Percentiles rank a stretch among this genome's conserved stretches.
Conservation (phyloP, 148 eudicot species). For the Persicaria maculosa region DNA sequence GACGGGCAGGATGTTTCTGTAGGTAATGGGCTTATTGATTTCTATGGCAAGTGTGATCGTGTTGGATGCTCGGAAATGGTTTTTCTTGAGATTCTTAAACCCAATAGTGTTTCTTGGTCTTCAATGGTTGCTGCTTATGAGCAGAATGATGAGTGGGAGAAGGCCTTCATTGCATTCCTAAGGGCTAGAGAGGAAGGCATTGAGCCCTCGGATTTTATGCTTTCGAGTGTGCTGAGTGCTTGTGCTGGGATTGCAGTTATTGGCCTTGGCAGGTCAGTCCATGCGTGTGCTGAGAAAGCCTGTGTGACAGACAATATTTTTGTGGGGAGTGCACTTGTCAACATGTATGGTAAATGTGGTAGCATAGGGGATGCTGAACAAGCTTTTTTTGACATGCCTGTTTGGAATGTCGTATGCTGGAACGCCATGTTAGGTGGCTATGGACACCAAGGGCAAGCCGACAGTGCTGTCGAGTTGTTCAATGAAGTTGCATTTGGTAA, state of each 20-base stretch:
- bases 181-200: conserved; percentile 25
- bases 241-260: conserved; percentile 47
- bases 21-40: conserved; percentile 51
- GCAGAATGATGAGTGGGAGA: conserved; percentile 48
- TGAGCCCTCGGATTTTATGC: conserved; percentile 40
- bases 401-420: conserved; percentile 42
- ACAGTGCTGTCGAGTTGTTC: conserved; percentile 39
- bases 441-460: conserved; percentile 50
- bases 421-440: conserved; percentile 54
- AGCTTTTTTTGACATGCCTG: conserved; percentile 31
- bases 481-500: conserved; percentile 23
- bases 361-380: conserved; percentile 47
- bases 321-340: conserved; percentile 57
- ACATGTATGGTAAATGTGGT: conserved; percentile 71
- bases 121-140: conserved; percentile 49
- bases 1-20: conserved; percentile 37
- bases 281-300: conserved; percentile 41
- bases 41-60: conserved; percentile 47
- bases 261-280: conserved; percentile 43
- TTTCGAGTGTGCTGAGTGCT: conserved; percentile 57
- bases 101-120: conserved; percentile 52
- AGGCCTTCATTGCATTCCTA: conserved; percentile 35
- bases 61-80: conserved; percentile 30
- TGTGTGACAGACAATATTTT: conserved; percentile 30
- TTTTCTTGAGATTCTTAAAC: conserved; percentile 24